Base-by-base conservation (phyloP, 345 rosid species). In the Bruguiera gymnorhiza region DNA sequence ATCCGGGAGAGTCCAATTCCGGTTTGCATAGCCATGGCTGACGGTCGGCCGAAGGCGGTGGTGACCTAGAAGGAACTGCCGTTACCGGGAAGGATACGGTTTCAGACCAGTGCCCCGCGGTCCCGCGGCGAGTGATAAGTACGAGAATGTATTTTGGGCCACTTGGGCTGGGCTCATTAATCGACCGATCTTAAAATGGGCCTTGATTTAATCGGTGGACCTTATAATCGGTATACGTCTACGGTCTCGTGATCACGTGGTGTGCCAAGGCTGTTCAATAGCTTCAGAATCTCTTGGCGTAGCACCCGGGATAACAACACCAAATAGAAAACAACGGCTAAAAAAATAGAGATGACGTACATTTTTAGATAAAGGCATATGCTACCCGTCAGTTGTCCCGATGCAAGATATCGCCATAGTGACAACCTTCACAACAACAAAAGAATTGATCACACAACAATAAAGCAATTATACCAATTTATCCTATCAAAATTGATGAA, bases 21-120 rank as follows among this genome's bases (percentile, higher is more conserved):
- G 8, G 87, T 48, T 80, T 91, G 97, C 92, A 89, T 67, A 71
- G 96, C 89, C 97, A 94, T 94, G 74, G 68, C 71, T 29, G 19
- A 21, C 29, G 60, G 29, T 23, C 60, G 1, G 29, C 0, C 0
- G 60, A 55, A 55, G 50, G 18, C 50, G 16, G 30, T 27, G 9
- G 6, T 24, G 30, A 56, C 16, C 29, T 27, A 23, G 30, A 15
- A 23, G 10, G 29, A 6, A 56, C 29, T 24, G 18, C 16, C 4
- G 19, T 15, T 43, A 0, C 19, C 3, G 2, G 18, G 6, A 0
- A 13, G 19, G 18, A 15, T 3, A 43, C 0, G 5, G 2, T 43
- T 39, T 43, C 50, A 3, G 50, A 13, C 0, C 50, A 13, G 18
- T 43, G 2, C 3, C 16, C 19, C 1, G 16, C 27, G 4, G 11